Conservation (phyloP, 2,329 filamentous ascomycete genomes). For the Calonectria honghensis region DNA sequence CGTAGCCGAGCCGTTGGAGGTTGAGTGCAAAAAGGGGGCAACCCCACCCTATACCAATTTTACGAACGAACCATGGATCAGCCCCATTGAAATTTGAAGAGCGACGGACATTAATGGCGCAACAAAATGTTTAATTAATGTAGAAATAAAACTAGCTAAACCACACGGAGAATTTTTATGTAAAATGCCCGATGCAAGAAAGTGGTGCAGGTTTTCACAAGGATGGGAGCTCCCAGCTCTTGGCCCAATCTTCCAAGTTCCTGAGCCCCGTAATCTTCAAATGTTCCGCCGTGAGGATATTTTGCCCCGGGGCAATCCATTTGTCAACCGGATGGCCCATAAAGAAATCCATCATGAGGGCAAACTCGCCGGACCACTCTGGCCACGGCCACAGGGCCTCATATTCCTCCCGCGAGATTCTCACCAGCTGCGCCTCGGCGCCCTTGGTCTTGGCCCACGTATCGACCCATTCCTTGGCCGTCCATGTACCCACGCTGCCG, state of each 20-base stretch:
- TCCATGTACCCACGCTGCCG: slow-evolving; percentile 10
- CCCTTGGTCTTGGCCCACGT: background rate
- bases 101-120: background rate
- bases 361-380: slow-evolving; percentile 14
- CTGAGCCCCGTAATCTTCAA: slow-evolving; percentile 15
- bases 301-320: slow-evolving; percentile 7
- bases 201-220: background rate
- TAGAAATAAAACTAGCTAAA: background rate
- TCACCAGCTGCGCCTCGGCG: slow-evolving; percentile 6
- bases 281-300: slow-evolving; percentile 13
- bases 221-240: background rate
- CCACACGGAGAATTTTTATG: background rate
- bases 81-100: background rate
- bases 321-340: background rate
- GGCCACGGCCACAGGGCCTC: slow-evolving; percentile 25
- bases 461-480: slow-evolving; percentile 23
- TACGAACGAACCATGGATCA: background rate
- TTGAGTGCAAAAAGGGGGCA: background rate
- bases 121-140: background rate
- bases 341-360: slow-evolving; percentile 20
- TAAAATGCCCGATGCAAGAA: background rate
- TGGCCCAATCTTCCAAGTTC: slow-evolving; percentile 12
- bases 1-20: background rate
- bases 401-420: background rate
- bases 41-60: slow-evolving; percentile 1